Percentiles rank a stretch among this genome's conserved stretches.
Evolutionary conservation across 495 filamentous ascomycete species (phyloP).

Genomic region (Penicillium fimorum): DNA sequence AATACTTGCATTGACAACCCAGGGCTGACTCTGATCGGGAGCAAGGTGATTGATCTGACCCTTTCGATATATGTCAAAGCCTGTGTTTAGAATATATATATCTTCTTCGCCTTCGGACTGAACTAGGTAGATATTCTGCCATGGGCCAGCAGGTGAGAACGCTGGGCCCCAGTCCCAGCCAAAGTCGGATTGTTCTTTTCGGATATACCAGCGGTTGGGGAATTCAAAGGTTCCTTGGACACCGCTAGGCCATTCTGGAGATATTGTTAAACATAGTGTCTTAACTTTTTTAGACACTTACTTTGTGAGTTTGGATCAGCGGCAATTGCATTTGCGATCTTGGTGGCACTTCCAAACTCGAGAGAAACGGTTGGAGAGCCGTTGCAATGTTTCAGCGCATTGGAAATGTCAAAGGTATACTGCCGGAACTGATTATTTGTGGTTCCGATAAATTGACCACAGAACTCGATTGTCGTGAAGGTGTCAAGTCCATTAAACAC

Average conservation of each 20-base stretch:
- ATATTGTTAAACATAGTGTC: not conserved
- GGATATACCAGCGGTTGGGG: constrained; percentile 58
- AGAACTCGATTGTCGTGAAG: constrained; percentile 61
- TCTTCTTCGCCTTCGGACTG: constrained; percentile 47
- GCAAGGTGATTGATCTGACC: constrained; percentile 60
- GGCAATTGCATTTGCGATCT: constrained; percentile 55
- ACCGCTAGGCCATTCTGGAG: constrained; percentile 44
- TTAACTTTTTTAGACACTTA: constrained; percentile 12
- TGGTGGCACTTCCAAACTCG: constrained; percentile 57
- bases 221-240: constrained; percentile 49
- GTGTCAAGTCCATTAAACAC: constrained; percentile 68
- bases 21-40: constrained; percentile 59
- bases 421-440: constrained; percentile 74
- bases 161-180: constrained; percentile 73
- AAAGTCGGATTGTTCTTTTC: constrained; percentile 70
- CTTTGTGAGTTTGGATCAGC: constrained; percentile 52
- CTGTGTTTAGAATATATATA: constrained; percentile 56
- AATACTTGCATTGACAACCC: constrained; percentile 69
- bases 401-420: constrained; percentile 64
- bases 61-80: constrained; percentile 59
- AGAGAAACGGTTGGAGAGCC: constrained; percentile 42
- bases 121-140: constrained; percentile 60
- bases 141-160: constrained; percentile 65
- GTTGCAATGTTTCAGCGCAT: constrained; percentile 47
- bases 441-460: constrained; percentile 56